Conservation (phyloP, 176 grass and related monocot genomes). For the Aegilops sharonensis region DNA sequence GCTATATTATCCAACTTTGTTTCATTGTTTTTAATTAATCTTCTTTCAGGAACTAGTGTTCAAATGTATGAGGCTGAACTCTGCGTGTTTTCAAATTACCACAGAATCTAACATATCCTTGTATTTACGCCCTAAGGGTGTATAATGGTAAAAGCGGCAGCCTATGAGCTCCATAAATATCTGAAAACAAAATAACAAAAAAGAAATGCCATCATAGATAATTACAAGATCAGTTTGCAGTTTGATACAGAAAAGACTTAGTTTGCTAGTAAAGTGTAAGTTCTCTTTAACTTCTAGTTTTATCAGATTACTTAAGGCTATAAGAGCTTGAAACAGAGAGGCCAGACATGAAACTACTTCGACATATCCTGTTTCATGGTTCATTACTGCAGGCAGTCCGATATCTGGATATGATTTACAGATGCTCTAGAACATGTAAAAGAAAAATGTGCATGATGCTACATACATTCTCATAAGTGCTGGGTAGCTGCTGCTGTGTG, state of each 20-base stretch:
- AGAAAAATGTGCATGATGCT: not conserved
- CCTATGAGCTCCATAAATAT: not conserved
- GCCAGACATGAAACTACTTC: not conserved
- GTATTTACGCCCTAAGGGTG: not conserved
- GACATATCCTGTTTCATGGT: not conserved
- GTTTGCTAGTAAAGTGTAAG: not conserved
- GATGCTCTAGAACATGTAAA: slow-evolving; percentile 19
- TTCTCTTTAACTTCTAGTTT: not conserved
- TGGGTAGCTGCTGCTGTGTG: not conserved
- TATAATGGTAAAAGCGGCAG: not conserved
- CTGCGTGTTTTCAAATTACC: not conserved
- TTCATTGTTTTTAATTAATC: not conserved
- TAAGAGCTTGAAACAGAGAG: not conserved
- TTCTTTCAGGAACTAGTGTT: not conserved
- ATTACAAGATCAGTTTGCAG: not conserved
- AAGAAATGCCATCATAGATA: not conserved
- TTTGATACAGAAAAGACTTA: not conserved
- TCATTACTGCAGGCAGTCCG: not conserved
- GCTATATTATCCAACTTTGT: not conserved
- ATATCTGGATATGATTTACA: slow-evolving; percentile 13
- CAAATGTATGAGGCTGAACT: not conserved
- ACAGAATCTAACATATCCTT: not conserved
- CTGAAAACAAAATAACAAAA: not conserved
- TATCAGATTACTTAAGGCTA: not conserved
- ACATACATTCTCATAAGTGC: slow-evolving; percentile 18